Percentiles rank a stretch among this genome's conserved stretches.
phyloP scores from a whole-genome alignment of 768 basidiomycete species.

The Tricholoma sp. region DNA sequence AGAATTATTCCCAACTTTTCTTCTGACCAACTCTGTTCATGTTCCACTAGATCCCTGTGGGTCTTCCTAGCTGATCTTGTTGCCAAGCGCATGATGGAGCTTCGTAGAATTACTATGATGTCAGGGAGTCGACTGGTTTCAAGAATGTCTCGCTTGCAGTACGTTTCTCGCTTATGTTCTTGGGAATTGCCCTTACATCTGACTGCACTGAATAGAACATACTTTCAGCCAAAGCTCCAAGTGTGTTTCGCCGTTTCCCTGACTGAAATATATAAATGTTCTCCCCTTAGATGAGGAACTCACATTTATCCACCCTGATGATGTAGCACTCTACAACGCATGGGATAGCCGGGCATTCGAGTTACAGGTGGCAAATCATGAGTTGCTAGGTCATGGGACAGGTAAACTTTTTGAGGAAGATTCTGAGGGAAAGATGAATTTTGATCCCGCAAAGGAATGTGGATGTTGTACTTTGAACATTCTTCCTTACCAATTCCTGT shows the following conservation, averaged over 20 bases:
- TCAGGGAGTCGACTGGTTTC: conserved; percentile 78
- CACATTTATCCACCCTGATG: conserved; percentile 80
- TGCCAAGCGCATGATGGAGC: background rate
- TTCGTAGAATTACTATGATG: conserved; percentile 71
- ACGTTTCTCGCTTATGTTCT: conserved; percentile 18
- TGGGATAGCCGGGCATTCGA: conserved; percentile 82
- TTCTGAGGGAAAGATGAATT: conserved; percentile 74
- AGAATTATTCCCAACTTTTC: background rate
- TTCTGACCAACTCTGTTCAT: background rate
- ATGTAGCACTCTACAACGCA: conserved; percentile 64
- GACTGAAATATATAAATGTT: background rate
- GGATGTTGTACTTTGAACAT: background rate
- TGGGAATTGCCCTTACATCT: background rate
- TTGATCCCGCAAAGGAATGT: conserved; percentile 59
- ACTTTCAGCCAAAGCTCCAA: conserved; percentile 81
- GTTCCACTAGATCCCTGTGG: conserved; percentile 54
- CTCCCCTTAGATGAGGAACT: conserved; percentile 56
- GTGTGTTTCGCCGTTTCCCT: conserved; percentile 31
- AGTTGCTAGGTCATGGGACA: conserved; percentile 80
- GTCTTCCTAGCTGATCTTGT: conserved; percentile 9
- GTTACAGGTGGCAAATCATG: conserved; percentile 88
- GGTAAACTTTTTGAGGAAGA: conserved; percentile 81
- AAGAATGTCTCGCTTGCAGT: conserved; percentile 86
- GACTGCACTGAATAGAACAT: conserved; percentile 50
- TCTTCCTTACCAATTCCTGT: background rate